Base-by-base conservation (phyloP, 148 eudicot genomes). In the Cornus controversa region DNA sequence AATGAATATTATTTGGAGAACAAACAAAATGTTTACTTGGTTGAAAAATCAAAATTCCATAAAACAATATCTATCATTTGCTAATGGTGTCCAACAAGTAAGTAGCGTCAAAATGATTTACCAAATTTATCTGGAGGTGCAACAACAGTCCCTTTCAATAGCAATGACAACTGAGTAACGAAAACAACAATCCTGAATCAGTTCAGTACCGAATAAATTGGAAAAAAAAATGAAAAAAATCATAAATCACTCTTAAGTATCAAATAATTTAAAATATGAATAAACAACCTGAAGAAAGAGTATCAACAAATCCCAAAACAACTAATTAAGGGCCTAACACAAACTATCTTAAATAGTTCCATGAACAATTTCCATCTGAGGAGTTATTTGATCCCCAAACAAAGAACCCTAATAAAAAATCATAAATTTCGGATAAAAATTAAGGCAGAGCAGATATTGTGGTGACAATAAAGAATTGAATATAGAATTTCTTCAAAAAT, bases 81-180 rank as follows among this genome's bases (percentile, higher is more conserved):
- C 40, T 71, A 42, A 45, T 27, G 20, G 25, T 42, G 50, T 27
- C 40, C 26, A 75, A 13, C 6, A 72, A 27, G 36, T 64, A 60
- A 69, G 78, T 22, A 45, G 54, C 63, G 67, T 26, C 63, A 29
- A 53, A 69, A 85, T 58, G 14, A 77, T 75, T 86, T 86, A 95
- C 98, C 98, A 77, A 91, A 95, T 84, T 91, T 95, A 87, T 95
- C 97, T 47, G 98, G 98, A n/a, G 98, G 98, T 54, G 98, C 98
- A 82, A 95, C 89, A 67, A 95, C 92, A 13, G 98, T 89, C 81
- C 98, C 98, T 87, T 91, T 95, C 88, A 95, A 81, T 73, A 95
- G 86, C 82, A 92, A 80, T 18, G 98, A 95, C 80, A 95, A 79
- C 98, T 95, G 90, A 71, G 76, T 14, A 28, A 77, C 58, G 29